Evolutionary conservation across 495 filamentous ascomycete genomes (phyloP), one percentile per base, ranked within the genome.

Genomic region (Podospora pseudoanserina): DNA sequence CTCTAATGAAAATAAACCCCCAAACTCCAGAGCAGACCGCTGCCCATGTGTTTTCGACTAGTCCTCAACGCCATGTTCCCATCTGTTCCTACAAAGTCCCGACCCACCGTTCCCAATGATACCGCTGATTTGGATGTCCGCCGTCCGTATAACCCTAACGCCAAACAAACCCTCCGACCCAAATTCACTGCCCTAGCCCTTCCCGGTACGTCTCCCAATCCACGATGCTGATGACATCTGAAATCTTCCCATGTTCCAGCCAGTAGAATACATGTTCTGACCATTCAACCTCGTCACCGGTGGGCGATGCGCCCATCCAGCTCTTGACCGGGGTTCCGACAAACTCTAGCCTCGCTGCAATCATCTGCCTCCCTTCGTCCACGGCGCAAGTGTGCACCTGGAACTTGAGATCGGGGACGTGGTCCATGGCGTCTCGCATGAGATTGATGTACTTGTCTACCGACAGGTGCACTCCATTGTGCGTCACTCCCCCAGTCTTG

Each of bases 241-340:
- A 73, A 5, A 80, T 79, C 72, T 72, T 78, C 30, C 77, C 76
- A 1, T 73, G 68, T 16, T 72, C 70, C 65, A 80, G 75, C 65
- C 65, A 72, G 65, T 79, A 80, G 28, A 77, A 77, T 39, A 69
- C 78, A 58, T 75, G 72, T 55, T 80, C 76, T 53, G 71, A 56
- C 61, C 76, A 76, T n/a, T 63, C 62, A 15, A 80, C 77, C 32
- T 30, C 62, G 13, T 64, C 59, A 0, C 75, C 75, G 4, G 64
- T 75, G 0, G 75, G 73, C 6, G 67, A 57, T 2, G 65, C 75
- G 5, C 69, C 68, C 13, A 66, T 63, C 26, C 63, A 69, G 16
- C 44, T 59, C 55, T 73, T 74, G 30, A 72, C 65, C 1, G 78
- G 76, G 11, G 75, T 75, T 49, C 73, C 78, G 1, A 63, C 64